These are phyloP conservation scores for Phytophthora sojae DNA, from an alignment of 352 stramenopile species.

Conservation along the genomic window DNA sequence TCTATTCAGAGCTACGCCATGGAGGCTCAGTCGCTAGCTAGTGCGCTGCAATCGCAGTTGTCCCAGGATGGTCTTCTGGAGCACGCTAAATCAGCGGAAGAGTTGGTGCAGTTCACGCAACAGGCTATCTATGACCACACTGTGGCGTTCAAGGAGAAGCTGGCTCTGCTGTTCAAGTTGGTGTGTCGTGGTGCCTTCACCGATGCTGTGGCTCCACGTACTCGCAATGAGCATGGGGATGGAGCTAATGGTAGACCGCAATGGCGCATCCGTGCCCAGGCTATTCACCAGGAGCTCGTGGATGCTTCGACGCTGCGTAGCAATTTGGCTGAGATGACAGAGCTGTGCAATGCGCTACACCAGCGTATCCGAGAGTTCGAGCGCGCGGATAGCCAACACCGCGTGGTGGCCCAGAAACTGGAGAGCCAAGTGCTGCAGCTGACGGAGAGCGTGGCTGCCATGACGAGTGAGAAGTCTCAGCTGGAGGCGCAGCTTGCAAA, in stretches of 20 bases:
- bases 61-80: constrained; percentile 25
- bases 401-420: constrained; percentile 82
- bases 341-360: constrained; percentile 72
- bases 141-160: constrained; percentile 68
- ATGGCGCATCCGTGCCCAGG: constrained; percentile 78
- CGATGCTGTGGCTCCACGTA: constrained; percentile 67
- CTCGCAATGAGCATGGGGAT: constrained; percentile 33
- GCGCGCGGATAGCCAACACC: constrained; percentile 74
- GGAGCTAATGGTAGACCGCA: constrained; percentile 53
- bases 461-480: constrained; percentile 52
- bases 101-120: constrained; percentile 57
- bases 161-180: constrained; percentile 72
- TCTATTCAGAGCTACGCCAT: constrained; percentile 60
- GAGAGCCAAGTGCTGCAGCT: constrained; percentile 78
- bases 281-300: constrained; percentile 74
- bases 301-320: constrained; percentile 67
- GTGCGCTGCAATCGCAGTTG: constrained; percentile 54
- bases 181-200: constrained; percentile 84
- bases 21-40: constrained; percentile 56
- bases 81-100: constrained; percentile 28
- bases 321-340: constrained; percentile 69
- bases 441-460: constrained; percentile 43
- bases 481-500: constrained; percentile 66
- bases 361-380: constrained; percentile 79
- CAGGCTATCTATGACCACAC: constrained; percentile 53